Conservation (phyloP, 1,284 basidiomycete species). For the Fomitopsis betulina region DNA sequence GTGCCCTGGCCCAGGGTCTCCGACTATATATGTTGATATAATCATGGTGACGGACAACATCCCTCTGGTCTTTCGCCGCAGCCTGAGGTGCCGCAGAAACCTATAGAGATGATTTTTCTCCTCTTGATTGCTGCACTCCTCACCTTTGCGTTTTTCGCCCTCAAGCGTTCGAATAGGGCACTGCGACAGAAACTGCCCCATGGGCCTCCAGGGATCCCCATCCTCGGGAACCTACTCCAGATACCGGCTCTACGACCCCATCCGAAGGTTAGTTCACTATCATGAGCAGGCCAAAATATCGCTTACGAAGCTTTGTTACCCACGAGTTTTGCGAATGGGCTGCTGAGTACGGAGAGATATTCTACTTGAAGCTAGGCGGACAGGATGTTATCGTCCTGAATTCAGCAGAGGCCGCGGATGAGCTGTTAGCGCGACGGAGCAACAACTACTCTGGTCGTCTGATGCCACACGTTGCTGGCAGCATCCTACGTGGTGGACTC, state of each 20-base stretch:
- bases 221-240: constrained; percentile 6
- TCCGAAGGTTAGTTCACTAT: not conserved
- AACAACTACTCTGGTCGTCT: constrained; percentile 23
- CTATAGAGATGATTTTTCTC: not conserved
- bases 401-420: constrained; percentile 28
- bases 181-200: not conserved
- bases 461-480: constrained; percentile 25
- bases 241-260: constrained; percentile 1
- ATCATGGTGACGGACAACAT: no score
- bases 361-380: constrained; percentile 23
- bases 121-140: not conserved
- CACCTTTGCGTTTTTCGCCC: not conserved
- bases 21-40: no score
- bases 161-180: not conserved
- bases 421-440: constrained; percentile 28
- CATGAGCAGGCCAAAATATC: not conserved
- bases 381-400: constrained; percentile 31
- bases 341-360: constrained; percentile 25
- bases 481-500: constrained; percentile 27
- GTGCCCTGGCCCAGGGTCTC: no score
- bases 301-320: not conserved
- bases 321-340: constrained; percentile 26
- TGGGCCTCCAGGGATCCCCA: constrained; percentile 3
- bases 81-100: no score
- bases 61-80: no score